phyloP scores from a whole-genome alignment of 352 stramenopile genomes.

The Globisporangium cederbergense region DNA sequence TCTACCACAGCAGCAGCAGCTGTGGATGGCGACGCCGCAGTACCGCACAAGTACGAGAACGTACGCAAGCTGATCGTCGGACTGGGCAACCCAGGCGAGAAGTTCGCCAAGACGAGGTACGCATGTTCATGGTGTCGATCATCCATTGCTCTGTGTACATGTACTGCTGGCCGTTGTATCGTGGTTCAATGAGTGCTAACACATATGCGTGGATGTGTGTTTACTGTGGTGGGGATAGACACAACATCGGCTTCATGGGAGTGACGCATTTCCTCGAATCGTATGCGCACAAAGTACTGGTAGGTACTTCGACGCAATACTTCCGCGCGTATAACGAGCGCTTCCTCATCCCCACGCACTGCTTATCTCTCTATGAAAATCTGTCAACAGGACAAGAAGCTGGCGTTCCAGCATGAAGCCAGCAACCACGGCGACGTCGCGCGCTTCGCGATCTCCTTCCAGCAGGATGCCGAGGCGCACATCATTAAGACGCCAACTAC shows the following conservation, averaged over 20 bases:
- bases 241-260: constrained; percentile 77
- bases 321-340: not conserved
- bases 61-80: constrained; percentile 82
- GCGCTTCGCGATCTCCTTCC: constrained; percentile 55
- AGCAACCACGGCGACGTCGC: constrained; percentile 65
- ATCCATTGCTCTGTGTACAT: not conserved
- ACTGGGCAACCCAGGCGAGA: constrained; percentile 82
- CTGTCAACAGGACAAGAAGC: constrained; percentile 29
- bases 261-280: constrained; percentile 65
- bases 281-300: constrained; percentile 60
- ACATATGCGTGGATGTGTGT: not conserved
- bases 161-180: not conserved
- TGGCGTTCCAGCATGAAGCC: constrained; percentile 54
- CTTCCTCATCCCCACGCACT: not conserved
- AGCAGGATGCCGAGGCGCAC: constrained; percentile 42
- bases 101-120: constrained; percentile 75
- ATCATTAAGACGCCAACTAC: not conserved
- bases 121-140: too few relatives aligned
- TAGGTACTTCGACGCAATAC: constrained; percentile 14
- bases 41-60: constrained; percentile 47
- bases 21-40: not conserved
- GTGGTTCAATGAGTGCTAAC: not conserved
- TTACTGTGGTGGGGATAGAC: constrained; percentile 26
- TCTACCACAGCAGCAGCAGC: not conserved
- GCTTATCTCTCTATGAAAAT: not conserved